A percentile compares a stretch with the other conserved stretches of the same genome.
Evolutionary conservation across 129 eudicot genomes (phyloP).

Genomic region (Artemisia tridentata): DNA sequence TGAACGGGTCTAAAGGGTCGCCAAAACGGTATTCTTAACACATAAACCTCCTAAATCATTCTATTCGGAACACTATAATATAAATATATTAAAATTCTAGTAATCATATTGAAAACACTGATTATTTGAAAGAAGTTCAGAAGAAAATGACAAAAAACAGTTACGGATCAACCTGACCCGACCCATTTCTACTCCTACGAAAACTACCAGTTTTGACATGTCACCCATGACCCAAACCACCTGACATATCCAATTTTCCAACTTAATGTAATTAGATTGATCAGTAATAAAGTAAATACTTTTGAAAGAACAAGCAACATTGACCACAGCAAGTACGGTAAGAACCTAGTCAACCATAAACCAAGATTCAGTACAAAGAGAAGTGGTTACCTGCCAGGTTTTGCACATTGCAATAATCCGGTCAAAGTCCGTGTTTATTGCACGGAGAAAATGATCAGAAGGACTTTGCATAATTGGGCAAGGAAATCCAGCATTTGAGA

Average conservation of each 20-base stretch:
- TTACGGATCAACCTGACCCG: too few relatives aligned
- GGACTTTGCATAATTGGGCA: conserved; percentile 99
- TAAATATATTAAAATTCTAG: not conserved
- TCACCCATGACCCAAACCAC: too few relatives aligned
- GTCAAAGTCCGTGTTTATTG: conserved; percentile 92
- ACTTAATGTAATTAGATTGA: not conserved
- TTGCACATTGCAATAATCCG: conserved; percentile 91
- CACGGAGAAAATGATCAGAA: conserved; percentile 95
- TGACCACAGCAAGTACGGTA: not conserved
- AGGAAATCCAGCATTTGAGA: conserved; percentile 98
- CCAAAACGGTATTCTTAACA: too few relatives aligned
- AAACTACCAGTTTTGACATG: too few relatives aligned
- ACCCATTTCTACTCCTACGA: too few relatives aligned
- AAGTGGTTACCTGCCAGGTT: conserved; percentile 73
- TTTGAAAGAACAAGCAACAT: not conserved
- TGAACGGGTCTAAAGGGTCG: too few relatives aligned
- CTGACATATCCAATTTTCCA: too few relatives aligned
- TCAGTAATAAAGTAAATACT: not conserved
- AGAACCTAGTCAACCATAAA: not conserved
- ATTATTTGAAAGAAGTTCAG: too few relatives aligned
- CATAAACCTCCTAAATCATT: too few relatives aligned
- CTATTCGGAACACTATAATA: not conserved
- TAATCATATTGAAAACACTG: too few relatives aligned
- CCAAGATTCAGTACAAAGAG: too few relatives aligned
- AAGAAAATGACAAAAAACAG: too few relatives aligned